Percentiles rank a stretch among this genome's conserved stretches.
phyloP scores from a whole-genome alignment of 495 filamentous ascomycete genomes.

The Ascobolus immersus region DNA sequence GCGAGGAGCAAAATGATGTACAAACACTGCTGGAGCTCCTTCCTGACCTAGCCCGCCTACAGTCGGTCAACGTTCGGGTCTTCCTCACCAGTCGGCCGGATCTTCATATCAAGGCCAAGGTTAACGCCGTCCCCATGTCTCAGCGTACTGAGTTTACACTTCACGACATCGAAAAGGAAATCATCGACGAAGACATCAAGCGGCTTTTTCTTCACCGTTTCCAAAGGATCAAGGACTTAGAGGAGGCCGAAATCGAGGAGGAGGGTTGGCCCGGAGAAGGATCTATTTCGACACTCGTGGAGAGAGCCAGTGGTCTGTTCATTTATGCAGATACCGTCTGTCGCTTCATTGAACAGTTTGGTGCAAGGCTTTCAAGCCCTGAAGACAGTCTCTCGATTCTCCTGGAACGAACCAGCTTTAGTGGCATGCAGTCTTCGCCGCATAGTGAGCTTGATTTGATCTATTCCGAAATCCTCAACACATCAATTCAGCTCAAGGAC shows the following conservation, averaged over 20 bases:
- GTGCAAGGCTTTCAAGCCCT: neutral
- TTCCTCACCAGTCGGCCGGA: slow-evolving; percentile 19
- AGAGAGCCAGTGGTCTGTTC: slow-evolving; percentile 9
- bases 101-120: slow-evolving; percentile 11
- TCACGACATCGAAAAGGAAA: slow-evolving; percentile 3
- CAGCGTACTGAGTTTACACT: slow-evolving; percentile 8
- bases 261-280: slow-evolving; percentile 8
- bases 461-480: neutral
- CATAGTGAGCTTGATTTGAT: slow-evolving; percentile 2
- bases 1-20: slow-evolving; percentile 12
- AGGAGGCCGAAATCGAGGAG: no score
- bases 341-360: slow-evolving; percentile 8
- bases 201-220: neutral
- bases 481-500: no score
- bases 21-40: slow-evolving; percentile 6
- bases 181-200: neutral
- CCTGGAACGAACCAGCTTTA: no score
- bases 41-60: no score
- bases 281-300: slow-evolving; percentile 3
- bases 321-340: slow-evolving; percentile 10
- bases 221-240: neutral
- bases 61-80: slow-evolving; percentile 12
- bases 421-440: no score
- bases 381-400: no score
- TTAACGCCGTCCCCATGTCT: slow-evolving; percentile 5